phyloP scores from a whole-genome alignment of 345 rosid species.

The Aegle marmelos region DNA sequence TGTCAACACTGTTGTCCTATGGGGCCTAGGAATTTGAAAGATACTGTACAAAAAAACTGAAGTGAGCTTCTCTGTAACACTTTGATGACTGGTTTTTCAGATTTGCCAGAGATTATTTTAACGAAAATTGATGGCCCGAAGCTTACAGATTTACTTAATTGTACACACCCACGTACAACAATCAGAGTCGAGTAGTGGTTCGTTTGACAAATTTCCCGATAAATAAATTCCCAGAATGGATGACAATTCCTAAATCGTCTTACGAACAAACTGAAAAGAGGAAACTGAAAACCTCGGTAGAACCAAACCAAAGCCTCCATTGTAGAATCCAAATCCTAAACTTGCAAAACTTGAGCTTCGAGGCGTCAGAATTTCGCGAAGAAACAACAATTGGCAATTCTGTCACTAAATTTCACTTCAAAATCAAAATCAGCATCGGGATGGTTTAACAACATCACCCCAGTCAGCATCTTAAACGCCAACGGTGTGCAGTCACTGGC shows the following conservation, averaged over 20 bases:
- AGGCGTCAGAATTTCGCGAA: slow-evolving; percentile 40
- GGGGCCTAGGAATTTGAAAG: too few relatives aligned
- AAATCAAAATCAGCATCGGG: slow-evolving; percentile 40
- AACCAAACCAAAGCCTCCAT: slow-evolving; percentile 38
- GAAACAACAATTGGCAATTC: slow-evolving; percentile 44
- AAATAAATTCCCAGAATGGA: not conserved
- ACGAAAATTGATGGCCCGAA: not conserved
- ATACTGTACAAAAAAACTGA: too few relatives aligned
- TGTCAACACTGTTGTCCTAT: too few relatives aligned
- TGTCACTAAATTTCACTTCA: slow-evolving; percentile 48
- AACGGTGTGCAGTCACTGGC: not conserved
- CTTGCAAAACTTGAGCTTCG: slow-evolving; percentile 28
- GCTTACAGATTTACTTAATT: too few relatives aligned
- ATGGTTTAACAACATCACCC: slow-evolving; percentile 49
- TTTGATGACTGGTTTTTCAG: too few relatives aligned
- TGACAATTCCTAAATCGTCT: not conserved
- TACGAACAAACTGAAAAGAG: not conserved
- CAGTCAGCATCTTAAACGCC: slow-evolving; percentile 60
- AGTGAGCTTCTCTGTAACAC: too few relatives aligned
- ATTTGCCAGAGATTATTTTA: too few relatives aligned
- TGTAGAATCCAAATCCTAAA: slow-evolving; percentile 41
- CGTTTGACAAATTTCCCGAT: not conserved
- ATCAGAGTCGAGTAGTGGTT: too few relatives aligned
- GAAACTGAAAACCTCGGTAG: slow-evolving; percentile 33
- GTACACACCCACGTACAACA: too few relatives aligned